Percentiles rank a stretch among this genome's conserved stretches.
Conservation (phyloP, 345 rosid species). For the Murraya koenigii region DNA sequence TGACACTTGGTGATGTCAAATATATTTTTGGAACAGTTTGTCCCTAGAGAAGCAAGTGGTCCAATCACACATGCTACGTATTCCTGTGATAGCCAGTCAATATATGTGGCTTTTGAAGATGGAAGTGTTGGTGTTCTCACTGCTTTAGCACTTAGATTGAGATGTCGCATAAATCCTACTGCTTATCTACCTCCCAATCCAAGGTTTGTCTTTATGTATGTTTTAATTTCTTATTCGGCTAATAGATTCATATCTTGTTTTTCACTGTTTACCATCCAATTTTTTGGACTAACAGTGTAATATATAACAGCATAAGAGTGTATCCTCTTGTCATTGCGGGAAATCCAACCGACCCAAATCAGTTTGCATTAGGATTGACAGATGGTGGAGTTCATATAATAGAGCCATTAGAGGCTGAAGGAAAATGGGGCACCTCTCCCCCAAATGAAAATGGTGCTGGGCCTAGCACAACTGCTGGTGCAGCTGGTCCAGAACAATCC, state of each 20-base stretch:
- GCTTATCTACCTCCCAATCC: constrained; percentile 75
- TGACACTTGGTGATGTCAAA: constrained; percentile 1
- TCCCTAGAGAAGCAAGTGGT: constrained; percentile 57
- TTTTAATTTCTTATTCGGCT: not conserved
- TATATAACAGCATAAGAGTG: constrained; percentile 63
- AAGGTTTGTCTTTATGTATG: constrained; percentile 35
- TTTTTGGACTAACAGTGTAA: constrained; percentile 9
- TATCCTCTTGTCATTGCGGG: constrained; percentile 80
- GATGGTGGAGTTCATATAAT: constrained; percentile 66
- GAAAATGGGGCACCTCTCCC: constrained; percentile 85
- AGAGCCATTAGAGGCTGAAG: constrained; percentile 74
- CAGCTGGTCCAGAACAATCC: constrained; percentile 49
- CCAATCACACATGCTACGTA: constrained; percentile 79
- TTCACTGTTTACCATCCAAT: not conserved
- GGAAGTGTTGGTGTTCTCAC: constrained; percentile 68
- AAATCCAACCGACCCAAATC: constrained; percentile 69
- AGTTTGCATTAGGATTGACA: constrained; percentile 73
- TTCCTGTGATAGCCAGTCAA: constrained; percentile 76
- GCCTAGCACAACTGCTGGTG: constrained; percentile 46
- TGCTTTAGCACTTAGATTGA: constrained; percentile 60
- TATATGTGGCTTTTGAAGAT: constrained; percentile 75
- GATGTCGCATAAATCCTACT: constrained; percentile 72
- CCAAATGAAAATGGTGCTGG: constrained; percentile 72
- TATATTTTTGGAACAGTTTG: constrained; percentile 47
- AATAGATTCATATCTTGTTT: not conserved